phyloP scores from a whole-genome alignment of 2,329 filamentous ascomycete genomes.

The Penicillium sp. region DNA sequence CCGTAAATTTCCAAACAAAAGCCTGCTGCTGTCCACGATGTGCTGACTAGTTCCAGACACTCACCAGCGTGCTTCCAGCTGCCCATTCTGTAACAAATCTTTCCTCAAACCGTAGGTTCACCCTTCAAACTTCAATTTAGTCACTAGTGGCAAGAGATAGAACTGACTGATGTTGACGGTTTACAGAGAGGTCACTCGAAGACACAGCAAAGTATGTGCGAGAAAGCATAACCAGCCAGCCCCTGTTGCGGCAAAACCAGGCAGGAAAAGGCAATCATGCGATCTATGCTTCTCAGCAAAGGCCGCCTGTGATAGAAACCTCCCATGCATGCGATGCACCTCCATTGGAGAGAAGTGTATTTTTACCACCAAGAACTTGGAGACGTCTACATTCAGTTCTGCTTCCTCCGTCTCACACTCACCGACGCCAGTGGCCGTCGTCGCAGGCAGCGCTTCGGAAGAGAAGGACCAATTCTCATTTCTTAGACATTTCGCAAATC shows the following conservation, averaged over 20 bases:
- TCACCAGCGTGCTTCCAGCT: constrained; percentile 27
- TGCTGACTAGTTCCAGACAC: constrained; percentile 27
- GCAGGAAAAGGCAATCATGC: constrained; percentile 36
- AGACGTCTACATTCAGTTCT: not conserved
- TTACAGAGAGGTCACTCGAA: constrained; percentile 33
- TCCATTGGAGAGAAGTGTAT: constrained; percentile 27
- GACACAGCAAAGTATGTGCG: constrained; percentile 35
- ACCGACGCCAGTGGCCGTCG: constrained; percentile 1
- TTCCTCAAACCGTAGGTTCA: constrained; percentile 32
- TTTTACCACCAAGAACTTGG: constrained; percentile 15
- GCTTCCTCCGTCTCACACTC: constrained; percentile 3
- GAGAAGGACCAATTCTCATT: constrained; percentile 41
- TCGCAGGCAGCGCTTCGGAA: not conserved
- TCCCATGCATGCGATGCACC: constrained; percentile 31
- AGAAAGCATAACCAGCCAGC: constrained; percentile 33
- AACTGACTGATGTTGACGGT: not conserved
- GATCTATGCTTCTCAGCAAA: constrained; percentile 33
- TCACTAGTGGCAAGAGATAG: not conserved
- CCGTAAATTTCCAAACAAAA: constrained; percentile 21
- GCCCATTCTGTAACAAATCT: constrained; percentile 34
- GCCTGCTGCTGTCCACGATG: not conserved
- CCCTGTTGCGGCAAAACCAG: constrained; percentile 32
- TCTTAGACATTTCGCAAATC: constrained; percentile 34
- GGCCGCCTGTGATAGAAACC: constrained; percentile 29
- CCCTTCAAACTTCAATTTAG: not conserved